Evolutionary conservation across 139 green algal species (phyloP).

Genomic region (Pedinophyceae sp.): DNA sequence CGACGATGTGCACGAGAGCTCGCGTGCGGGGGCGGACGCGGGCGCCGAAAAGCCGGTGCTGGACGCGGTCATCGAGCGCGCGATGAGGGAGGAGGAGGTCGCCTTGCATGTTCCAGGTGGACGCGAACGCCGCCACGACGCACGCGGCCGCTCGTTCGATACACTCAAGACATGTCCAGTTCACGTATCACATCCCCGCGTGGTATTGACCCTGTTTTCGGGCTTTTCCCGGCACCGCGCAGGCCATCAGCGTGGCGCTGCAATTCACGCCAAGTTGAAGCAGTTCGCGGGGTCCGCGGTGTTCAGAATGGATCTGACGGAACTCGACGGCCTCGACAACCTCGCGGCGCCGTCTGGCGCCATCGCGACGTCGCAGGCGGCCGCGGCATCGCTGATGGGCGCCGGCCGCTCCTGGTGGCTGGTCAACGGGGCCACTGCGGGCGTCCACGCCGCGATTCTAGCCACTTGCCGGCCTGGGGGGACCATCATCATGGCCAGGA

Average conservation of each 20-base stretch:
- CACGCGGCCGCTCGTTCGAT: not conserved
- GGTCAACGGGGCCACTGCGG: conserved; percentile 75
- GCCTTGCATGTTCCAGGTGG: conserved; percentile 62
- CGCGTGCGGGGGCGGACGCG: too few species aligned
- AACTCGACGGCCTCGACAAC: conserved; percentile 44
- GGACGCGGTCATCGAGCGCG: conserved; percentile 28
- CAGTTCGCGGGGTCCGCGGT: conserved; percentile 7
- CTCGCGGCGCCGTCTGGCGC: conserved; percentile 27
- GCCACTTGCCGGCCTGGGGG: conserved; percentile 33
- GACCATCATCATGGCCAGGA: conserved; percentile 56
- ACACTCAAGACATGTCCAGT: not conserved
- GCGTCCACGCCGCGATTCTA: conserved; percentile 55
- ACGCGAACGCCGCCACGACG: not conserved
- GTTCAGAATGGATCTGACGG: conserved; percentile 52
- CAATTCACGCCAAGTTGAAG: not conserved
- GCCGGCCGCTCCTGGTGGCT: conserved; percentile 65
- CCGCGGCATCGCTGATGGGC: conserved; percentile 52
- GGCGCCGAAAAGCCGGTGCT: too few species aligned
- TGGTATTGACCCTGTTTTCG: conserved; percentile 1
- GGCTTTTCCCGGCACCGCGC: conserved; percentile 8
- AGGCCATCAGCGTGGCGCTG: conserved; percentile 8
- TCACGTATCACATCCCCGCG: not conserved
- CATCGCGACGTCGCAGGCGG: conserved; percentile 53
- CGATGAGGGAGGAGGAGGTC: conserved; percentile 13
- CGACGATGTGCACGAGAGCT: too few species aligned